phyloP scores from a whole-genome alignment of 257 asterid species.

The Fraxinus pennsylvanica region DNA sequence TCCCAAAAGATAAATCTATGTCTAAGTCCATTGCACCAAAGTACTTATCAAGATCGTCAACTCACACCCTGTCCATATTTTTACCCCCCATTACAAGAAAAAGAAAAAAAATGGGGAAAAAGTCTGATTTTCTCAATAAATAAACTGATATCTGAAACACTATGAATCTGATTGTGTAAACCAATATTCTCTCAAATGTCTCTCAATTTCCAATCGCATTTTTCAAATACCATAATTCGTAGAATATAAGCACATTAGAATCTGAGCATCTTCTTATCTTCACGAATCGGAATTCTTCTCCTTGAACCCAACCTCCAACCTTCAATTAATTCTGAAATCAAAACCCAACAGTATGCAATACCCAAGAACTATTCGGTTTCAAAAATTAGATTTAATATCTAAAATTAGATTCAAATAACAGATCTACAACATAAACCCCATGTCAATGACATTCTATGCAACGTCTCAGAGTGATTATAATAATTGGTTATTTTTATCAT shows the following conservation, averaged over 20 bases:
- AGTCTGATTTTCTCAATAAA: neutral
- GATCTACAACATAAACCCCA: constrained; percentile 11
- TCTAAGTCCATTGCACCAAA: neutral
- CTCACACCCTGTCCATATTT: neutral
- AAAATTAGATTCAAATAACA: neutral
- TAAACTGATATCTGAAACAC: neutral
- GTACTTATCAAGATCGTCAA: neutral
- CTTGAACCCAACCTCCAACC: neutral
- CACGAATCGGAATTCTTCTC: constrained; percentile 2
- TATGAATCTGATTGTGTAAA: neutral
- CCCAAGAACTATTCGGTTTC: neutral
- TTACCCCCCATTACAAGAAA: neutral
- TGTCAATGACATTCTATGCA: neutral
- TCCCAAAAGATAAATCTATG: neutral
- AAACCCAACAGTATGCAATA: neutral
- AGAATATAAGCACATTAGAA: neutral
- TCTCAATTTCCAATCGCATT: neutral
- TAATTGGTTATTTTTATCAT: neutral
- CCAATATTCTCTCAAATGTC: neutral
- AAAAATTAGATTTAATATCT: neutral
- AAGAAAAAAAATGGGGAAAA: neutral
- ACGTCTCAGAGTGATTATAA: neutral
- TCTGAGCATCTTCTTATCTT: constrained; percentile 4
- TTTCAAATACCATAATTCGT: neutral
- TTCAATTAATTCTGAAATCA: neutral